phyloP scores from a whole-genome alignment of 2,329 filamentous ascomycete species.

The Juglanconis juglandina region DNA sequence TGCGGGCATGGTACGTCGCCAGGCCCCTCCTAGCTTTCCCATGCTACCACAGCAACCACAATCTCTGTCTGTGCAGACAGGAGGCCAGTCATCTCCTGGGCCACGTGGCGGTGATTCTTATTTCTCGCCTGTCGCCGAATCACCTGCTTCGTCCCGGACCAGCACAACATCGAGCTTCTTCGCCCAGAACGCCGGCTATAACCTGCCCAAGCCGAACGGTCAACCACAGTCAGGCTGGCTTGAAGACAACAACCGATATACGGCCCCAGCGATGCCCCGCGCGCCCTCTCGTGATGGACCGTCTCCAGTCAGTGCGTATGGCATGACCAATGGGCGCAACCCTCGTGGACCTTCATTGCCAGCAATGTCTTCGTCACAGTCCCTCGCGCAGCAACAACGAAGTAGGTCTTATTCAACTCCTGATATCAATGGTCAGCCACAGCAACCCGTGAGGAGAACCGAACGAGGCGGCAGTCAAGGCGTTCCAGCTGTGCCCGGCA shows the following conservation, averaged over 20 bases:
- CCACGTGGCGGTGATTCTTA: slow-evolving; percentile 74
- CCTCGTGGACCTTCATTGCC: slow-evolving; percentile 77
- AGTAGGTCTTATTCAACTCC: slow-evolving; percentile 92
- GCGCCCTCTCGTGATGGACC: slow-evolving; percentile 75
- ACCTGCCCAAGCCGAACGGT: slow-evolving; percentile 69
- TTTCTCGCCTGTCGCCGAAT: slow-evolving; percentile 84
- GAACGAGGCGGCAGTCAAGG: slow-evolving; percentile 46
- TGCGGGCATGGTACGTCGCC: slow-evolving; percentile 50
- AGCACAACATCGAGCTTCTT: slow-evolving; percentile 76
- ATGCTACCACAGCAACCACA: slow-evolving; percentile 51
- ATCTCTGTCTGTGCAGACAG: slow-evolving; percentile 67
- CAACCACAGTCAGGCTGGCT: slow-evolving; percentile 67
- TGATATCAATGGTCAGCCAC: slow-evolving; percentile 74
- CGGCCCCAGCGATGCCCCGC: slow-evolving; percentile 80
- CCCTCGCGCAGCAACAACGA: slow-evolving; percentile 58
- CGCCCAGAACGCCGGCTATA: slow-evolving; percentile 44
- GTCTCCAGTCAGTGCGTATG: slow-evolving; percentile 60
- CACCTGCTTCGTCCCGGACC: slow-evolving; percentile 70
- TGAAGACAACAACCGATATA: slow-evolving; percentile 77
- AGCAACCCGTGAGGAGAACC: slow-evolving; percentile 49
- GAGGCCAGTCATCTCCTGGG: slow-evolving; percentile 53
- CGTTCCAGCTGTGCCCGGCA: slow-evolving; percentile 71
- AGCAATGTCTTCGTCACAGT: slow-evolving; percentile 47
- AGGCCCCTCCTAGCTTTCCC: slow-evolving; percentile 69
- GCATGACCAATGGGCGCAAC: slow-evolving; percentile 58